Base-by-base conservation (phyloP, 2,329 filamentous ascomycete genomes). In the Pyricularia grisea region DNA sequence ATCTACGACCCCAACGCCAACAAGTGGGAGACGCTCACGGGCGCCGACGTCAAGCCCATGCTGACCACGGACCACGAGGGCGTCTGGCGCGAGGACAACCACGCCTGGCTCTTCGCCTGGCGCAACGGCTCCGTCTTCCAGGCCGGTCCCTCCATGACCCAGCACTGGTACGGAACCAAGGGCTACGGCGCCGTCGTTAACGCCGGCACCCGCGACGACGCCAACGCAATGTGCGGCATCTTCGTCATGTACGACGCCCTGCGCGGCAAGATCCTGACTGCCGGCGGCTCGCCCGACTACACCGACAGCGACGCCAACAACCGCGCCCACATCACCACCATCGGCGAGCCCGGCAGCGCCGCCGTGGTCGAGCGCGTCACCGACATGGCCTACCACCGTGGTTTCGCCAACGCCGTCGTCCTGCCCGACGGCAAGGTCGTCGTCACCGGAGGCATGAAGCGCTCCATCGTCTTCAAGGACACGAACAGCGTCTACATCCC, bases 241-340 rank as follows among this genome's bases (percentile, higher is more conserved):
- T 81, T 82, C 5, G 80, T 85, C 70, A 87, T 88, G 85, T 88
- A 83, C 71, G 85, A 88, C 72, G 84, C 85, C 31, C 81, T 85
- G 68, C 80, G 81, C 1, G 86, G 86, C 36, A 86, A 87, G 74
- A 87, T 88, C 36, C 76, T 88, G 2, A 81, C 83, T 0, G 76
- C 80, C 17, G 86, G 86, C 11, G 86, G 85, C 10, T 75, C 81
- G 0, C 76, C 79, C 0, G 76, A 78, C 42, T 87, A 87, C 71
- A 76, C 81, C 31, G 72, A 80, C 67, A 76, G 76, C n/a, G 70
- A 75, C 7, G 81, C 81, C 0, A 81, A 80, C 0, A 76, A 75
- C 6, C 79, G 80, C 70, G 83, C 84, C 0, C 72, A 70, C 60
- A 58, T 70, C 14, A 70, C 75, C 9, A 75, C 70, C 0, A 77